phyloP scores from a whole-genome alignment of 2,329 filamentous ascomycete species.

The Emergomyces africanus region DNA sequence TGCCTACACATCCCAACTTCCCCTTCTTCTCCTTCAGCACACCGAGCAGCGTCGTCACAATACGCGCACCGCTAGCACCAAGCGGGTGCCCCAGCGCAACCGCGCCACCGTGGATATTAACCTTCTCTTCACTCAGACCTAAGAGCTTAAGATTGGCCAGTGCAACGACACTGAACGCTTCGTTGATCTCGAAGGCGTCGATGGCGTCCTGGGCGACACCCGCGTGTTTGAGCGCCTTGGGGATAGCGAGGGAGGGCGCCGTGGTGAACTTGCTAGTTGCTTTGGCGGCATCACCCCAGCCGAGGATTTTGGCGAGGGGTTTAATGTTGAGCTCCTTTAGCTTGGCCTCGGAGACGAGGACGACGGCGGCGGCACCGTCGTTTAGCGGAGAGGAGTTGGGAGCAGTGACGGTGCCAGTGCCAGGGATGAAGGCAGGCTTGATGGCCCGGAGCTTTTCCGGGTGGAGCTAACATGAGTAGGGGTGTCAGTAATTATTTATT shows the following conservation, averaged over 20 bases:
- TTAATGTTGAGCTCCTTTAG: slow-evolving; percentile 83
- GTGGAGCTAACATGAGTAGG: slow-evolving; percentile 43
- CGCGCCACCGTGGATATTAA: slow-evolving; percentile 90
- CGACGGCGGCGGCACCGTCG: slow-evolving; percentile 82
- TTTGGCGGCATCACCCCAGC: slow-evolving; percentile 90
- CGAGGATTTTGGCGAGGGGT: slow-evolving; percentile 90
- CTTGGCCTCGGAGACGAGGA: slow-evolving; percentile 89
- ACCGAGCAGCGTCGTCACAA: slow-evolving; percentile 77
- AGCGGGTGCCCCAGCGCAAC: slow-evolving; percentile 94
- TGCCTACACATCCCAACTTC: slow-evolving; percentile 87
- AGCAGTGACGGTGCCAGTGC: slow-evolving; percentile 74
- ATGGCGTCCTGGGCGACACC: slow-evolving; percentile 64
- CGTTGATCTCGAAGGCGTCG: slow-evolving; percentile 97
- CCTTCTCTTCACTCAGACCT: slow-evolving; percentile 63
- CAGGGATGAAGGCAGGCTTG: slow-evolving; percentile 69
- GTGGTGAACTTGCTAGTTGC: slow-evolving; percentile 93
- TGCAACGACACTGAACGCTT: slow-evolving; percentile 94
- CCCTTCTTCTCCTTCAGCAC: slow-evolving; percentile 83
- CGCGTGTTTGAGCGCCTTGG: slow-evolving; percentile 94
- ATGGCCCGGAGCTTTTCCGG: slow-evolving; percentile 71
- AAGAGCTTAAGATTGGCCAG: slow-evolving; percentile 94
- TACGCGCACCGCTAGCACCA: slow-evolving; percentile 85
- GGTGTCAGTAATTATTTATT: background rate
- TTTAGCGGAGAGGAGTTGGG: slow-evolving; percentile 95
- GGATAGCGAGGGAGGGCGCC: slow-evolving; percentile 82